Percentiles rank a stretch among this genome's conserved stretches.
Conservation (phyloP, 2,329 filamentous ascomycete genomes). For the Ustilaginoidea virens region DNA sequence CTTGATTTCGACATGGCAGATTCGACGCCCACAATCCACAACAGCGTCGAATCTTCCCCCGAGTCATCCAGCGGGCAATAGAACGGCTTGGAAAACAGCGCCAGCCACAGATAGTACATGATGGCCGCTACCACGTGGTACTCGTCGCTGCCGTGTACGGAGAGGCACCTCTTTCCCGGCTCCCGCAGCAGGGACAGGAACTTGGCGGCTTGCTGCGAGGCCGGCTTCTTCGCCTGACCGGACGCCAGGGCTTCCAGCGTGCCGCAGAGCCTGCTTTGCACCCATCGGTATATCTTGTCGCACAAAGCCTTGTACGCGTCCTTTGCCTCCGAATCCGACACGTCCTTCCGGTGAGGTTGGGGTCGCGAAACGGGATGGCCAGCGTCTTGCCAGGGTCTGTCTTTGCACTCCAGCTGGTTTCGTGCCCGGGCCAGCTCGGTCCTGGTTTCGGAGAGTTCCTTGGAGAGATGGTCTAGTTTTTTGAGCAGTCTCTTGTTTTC, state of each 20-base stretch:
- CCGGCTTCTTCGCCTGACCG: conserved; percentile 12
- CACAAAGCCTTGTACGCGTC: conserved; percentile 18
- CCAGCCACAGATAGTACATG: conserved; percentile 22
- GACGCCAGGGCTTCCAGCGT: conserved; percentile 17
- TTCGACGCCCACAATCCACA: conserved; percentile 19
- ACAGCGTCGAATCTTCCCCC: conserved; percentile 13
- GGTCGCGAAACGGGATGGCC: conserved; percentile 18
- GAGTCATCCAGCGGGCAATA: conserved; percentile 20
- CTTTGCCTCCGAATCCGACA: conserved; percentile 19
- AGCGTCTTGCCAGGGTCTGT: conserved; percentile 15
- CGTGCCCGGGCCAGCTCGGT: conserved; percentile 16
- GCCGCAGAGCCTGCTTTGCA: conserved; percentile 17
- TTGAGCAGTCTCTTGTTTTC: conserved; percentile 13
- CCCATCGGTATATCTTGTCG: conserved; percentile 20
- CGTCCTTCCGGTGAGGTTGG: conserved; percentile 17
- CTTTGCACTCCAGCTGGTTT: conserved; percentile 10
- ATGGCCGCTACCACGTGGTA: conserved; percentile 20
- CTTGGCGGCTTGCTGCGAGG: conserved; percentile 13
- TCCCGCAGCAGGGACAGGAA: conserved; percentile 19
- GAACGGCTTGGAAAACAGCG: conserved; percentile 19
- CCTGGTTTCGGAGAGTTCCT: conserved; percentile 15
- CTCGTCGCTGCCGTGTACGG: conserved; percentile 16
- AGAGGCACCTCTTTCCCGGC: conserved; percentile 17
- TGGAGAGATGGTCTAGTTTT: conserved; percentile 15
- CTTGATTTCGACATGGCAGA: conserved; percentile 14